Evolutionary conservation across 1,284 basidiomycete species (phyloP), one percentile per base, ranked within the genome.

Genomic region (Vanrija sp.): DNA sequence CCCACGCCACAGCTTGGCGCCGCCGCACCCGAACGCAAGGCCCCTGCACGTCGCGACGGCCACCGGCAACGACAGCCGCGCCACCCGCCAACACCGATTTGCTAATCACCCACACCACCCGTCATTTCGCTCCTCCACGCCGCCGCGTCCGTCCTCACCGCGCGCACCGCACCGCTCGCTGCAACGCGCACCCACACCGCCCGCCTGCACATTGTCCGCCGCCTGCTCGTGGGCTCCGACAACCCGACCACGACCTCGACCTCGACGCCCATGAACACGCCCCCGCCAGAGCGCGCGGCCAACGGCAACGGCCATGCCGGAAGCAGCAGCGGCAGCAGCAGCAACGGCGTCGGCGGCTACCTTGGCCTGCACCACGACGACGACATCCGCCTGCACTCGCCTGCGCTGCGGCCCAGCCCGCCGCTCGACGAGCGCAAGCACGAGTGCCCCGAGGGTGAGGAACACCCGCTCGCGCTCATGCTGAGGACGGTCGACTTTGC

Each of bases 401-500:
- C 44, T 8, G 21, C 44, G 34, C 34, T 34, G 34, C 34, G 34
- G 12, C 26, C 15, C 10, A 19, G 28, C 18, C 42, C 42, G 42
- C 49, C 52, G n/a, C 43, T 38, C 43, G 19, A 51, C 39, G 43
- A 38, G 12, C 46, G 48, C 21, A 46, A 61, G 43, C 55, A 46
- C 52, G 25, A 50, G 5, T 44, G 45, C 42, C 46, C 43, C 18
- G 42, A 53, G 40, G 52, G 39, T 18, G 51, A 58, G 23, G 57
- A 64, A 49, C 28, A 46, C 8, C 60, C 63, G 26, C 47, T 66
- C 5, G 55, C 49, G 6, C 51, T 68, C 2, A 57, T 77, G 34
- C 53, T 77, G 49, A 57, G 66, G 46, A 77, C 75, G 12, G 57
- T 74, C 3, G 71, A 75, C 54, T 77, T 77, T 59, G 74, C 75